Conservation (phyloP, 805 yeast genomes). For the Candida xiaguanensis region DNA sequence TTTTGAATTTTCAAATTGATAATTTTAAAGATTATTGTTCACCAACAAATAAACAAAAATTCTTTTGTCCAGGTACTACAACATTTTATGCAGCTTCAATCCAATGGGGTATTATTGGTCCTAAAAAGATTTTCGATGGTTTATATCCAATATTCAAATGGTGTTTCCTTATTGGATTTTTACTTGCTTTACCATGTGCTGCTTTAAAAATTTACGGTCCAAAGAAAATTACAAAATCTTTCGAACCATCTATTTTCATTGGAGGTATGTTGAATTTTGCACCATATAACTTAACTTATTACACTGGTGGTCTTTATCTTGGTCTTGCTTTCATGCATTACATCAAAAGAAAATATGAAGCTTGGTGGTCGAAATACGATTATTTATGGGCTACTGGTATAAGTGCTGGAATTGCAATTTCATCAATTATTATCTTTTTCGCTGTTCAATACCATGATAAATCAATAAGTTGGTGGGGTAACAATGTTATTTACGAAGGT, state of each 20-base stretch:
- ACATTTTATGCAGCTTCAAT: conserved; percentile 46
- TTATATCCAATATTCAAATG: conserved; percentile 47
- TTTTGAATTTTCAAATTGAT: conserved; percentile 17
- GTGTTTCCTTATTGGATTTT: conserved; percentile 51
- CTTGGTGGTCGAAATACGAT: conserved; percentile 69
- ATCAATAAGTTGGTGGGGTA: conserved; percentile 61
- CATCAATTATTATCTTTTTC: conserved; percentile 54
- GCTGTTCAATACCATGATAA: conserved; percentile 43
- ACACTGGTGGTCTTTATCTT: conserved; percentile 52
- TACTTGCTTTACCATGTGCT: conserved; percentile 17
- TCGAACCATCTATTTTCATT: conserved; percentile 50
- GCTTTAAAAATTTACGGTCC: conserved; percentile 17
- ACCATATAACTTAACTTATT: conserved; percentile 43
- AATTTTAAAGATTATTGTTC: conserved; percentile 22
- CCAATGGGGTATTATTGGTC: conserved; percentile 51
- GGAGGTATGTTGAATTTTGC: conserved; percentile 42
- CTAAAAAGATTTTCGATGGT: conserved; percentile 49
- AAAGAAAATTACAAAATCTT: conserved; percentile 14
- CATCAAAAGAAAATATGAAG: conserved; percentile 39
- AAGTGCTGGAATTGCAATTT: conserved; percentile 54
- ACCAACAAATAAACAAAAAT: conserved; percentile 19
- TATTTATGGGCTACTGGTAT: conserved; percentile 53
- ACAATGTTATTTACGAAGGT: conserved; percentile 24
- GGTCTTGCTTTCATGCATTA: conserved; percentile 51
- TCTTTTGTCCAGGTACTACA: conserved; percentile 20